Conservation (phyloP, 2,329 filamentous ascomycete species). For the Pezizomycotina sp. region DNA sequence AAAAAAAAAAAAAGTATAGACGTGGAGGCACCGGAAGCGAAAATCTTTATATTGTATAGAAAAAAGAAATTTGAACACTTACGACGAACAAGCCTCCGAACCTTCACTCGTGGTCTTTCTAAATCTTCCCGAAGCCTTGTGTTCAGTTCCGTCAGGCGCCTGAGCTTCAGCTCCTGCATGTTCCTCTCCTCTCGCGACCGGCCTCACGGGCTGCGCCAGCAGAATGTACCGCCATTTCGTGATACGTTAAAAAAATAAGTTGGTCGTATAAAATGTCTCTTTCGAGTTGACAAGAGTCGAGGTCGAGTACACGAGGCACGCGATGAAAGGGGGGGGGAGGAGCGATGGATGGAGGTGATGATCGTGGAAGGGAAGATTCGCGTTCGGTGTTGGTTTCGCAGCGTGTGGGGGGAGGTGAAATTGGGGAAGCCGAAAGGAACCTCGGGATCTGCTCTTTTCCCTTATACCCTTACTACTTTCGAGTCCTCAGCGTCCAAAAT, state of each 20-base stretch:
- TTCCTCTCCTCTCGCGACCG: slow-evolving; percentile 85
- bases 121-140: slow-evolving; percentile 88
- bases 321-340: slow-evolving; percentile 18
- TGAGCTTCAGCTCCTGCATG: slow-evolving; percentile 95
- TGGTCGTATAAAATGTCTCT: neutral
- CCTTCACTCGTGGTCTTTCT: slow-evolving; percentile 84
- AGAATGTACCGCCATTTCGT: slow-evolving; percentile 40
- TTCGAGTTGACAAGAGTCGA: neutral
- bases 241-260: slow-evolving; percentile 4
- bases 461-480: too few relatives aligned
- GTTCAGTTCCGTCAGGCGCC: slow-evolving; percentile 91
- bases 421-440: neutral
- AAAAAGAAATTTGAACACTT: slow-evolving; percentile 28
- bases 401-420: slow-evolving; percentile 12
- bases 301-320: neutral
- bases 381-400: slow-evolving; percentile 6
- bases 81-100: slow-evolving; percentile 88
- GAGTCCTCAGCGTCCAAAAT: slow-evolving; percentile 3
- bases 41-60: slow-evolving; percentile 5
- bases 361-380: slow-evolving; percentile 16
- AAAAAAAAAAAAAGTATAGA: slow-evolving; percentile 12
- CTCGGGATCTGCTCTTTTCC: slow-evolving; percentile 6
- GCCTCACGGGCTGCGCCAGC: slow-evolving; percentile 46
- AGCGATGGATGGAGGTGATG: slow-evolving; percentile 23
- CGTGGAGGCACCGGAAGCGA: slow-evolving; percentile 3